Evolutionary conservation across 257 asterid species (phyloP), one percentile per base, ranked within the genome.

Genomic region (Jaltomata sinuosa): DNA sequence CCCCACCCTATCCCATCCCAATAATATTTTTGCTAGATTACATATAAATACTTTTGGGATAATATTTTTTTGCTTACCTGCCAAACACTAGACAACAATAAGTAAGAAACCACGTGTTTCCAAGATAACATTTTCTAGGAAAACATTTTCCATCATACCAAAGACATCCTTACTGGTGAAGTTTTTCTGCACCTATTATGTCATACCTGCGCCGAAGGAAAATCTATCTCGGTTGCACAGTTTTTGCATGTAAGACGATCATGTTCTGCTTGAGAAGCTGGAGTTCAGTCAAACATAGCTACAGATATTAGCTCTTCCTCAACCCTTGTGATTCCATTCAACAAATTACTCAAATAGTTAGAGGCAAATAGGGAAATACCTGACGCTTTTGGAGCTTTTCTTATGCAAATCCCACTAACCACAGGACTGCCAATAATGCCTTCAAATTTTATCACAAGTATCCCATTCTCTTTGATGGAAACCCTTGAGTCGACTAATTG

Each of bases 341-440:
- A 65, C 40, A 82, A 64, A 61, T 54, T 31, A 29, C 67, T 61
- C 27, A 45, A 40, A 27, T 7, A 64, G 54, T 47, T 79, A 22
- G 84, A 80, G 45, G 55, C 27, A 31, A 64, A 57, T 69, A 40
- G 36, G 27, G 86, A 84, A 85, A 86, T 68, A 93, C 98, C 97
- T 76, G 92, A 78, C n/a, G 76, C 38, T 53, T 84, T 86, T 34
- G 90, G 86, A 72, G 95, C 93, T 85, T 50, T 92, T 84, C 96
- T 91, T 19, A 97, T 82, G 83, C 99, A 95, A 49, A 97, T 93
- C 71, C 98, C 99, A 90, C 99, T 97, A 81, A 97, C 94, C 74
- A 90, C 81, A 14, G 99, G 98, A 82, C 94, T 93, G 64, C 98
- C 99, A 84, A 62, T 87, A 59, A 92, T 67, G 71, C 98, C 98